Conservation (phyloP, 2,329 filamentous ascomycete species). For the Leptoxyphium fumago region DNA sequence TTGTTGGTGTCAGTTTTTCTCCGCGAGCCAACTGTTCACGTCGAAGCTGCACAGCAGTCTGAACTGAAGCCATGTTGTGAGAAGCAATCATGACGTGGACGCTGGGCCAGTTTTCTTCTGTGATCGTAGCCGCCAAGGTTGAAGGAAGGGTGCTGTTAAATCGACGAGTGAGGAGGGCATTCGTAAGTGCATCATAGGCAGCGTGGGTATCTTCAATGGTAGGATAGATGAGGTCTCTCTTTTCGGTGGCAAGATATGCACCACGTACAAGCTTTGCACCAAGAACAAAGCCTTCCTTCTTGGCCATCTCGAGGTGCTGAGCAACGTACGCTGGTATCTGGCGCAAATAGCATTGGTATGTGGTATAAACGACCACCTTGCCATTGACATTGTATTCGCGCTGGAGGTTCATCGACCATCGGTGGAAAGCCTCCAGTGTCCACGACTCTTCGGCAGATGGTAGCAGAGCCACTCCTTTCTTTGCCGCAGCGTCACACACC, state of each 20-base stretch:
- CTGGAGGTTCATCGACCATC: conserved; percentile 66
- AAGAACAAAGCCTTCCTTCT: conserved; percentile 34
- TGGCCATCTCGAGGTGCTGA: conserved; percentile 31
- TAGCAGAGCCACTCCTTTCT: conserved; percentile 56
- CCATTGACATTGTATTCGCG: conserved; percentile 45
- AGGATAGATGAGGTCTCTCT: conserved; percentile 36
- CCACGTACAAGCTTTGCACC: conserved; percentile 44
- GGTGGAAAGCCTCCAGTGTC: conserved; percentile 65
- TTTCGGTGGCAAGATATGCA: conserved; percentile 40
- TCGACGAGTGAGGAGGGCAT: conserved; percentile 48
- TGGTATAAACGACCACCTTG: conserved; percentile 57
- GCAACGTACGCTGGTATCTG: conserved; percentile 28
- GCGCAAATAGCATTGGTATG: conserved; percentile 44
- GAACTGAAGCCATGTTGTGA: conserved; percentile 64
- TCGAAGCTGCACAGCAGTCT: conserved; percentile 35
- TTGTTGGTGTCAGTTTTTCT: conserved; percentile 32
- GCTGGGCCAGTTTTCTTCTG: conserved; percentile 23
- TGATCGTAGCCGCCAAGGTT: conserved; percentile 6
- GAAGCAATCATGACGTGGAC: conserved; percentile 59
- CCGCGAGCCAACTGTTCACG: conserved; percentile 27
- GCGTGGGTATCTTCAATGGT: conserved; percentile 39
- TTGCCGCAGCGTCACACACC: conserved; percentile 57
- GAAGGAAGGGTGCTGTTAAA: conserved; percentile 43
- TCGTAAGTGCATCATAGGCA: conserved; percentile 58
- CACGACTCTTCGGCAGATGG: conserved; percentile 77